Conservation (phyloP, 768 basidiomycete genomes). For the Rickenella mellea region DNA sequence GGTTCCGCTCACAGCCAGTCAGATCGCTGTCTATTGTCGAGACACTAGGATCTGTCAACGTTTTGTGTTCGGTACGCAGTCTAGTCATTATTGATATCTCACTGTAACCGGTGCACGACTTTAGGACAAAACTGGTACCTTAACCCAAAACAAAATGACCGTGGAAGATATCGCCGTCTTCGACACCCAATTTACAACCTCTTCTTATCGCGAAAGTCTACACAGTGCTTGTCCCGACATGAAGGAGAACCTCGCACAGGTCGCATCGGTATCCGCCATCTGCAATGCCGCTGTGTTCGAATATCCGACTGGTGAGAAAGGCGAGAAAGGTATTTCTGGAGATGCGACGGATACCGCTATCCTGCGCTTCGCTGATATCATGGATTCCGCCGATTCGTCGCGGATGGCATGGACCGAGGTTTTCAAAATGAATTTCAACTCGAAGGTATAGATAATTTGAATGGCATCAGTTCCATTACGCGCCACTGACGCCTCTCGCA, state of each 20-base stretch:
- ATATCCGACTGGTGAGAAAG: constrained; percentile 16
- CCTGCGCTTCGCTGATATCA: constrained; percentile 35
- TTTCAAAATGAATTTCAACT: constrained; percentile 25
- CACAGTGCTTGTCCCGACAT: neutral
- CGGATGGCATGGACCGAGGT: constrained; percentile 25
- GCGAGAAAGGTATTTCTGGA: constrained; percentile 29
- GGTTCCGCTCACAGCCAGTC: constrained; percentile 17
- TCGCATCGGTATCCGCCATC: constrained; percentile 33
- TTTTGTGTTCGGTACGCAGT: constrained; percentile 34
- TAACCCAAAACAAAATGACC: constrained; percentile 53
- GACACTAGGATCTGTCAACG: constrained; percentile 53
- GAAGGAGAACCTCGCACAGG: constrained; percentile 11
- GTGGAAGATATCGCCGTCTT: constrained; percentile 37
- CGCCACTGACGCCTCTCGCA: constrained; percentile 14
- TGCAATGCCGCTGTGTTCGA: constrained; percentile 45
- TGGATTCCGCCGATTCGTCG: constrained; percentile 18
- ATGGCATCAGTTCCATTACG: neutral
- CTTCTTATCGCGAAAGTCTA: too few species aligned
- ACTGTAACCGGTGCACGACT: too few species aligned
- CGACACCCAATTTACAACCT: constrained; percentile 18
- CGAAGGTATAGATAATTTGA: constrained; percentile 27
- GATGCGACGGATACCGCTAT: constrained; percentile 55
- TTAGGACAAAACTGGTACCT: constrained; percentile 58
- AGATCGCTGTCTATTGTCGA: constrained; percentile 60
- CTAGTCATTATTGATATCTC: constrained; percentile 1